Evolutionary conservation across 306 rosid genomes (phyloP).

Genomic region (Aeschynomene evenia): DNA sequence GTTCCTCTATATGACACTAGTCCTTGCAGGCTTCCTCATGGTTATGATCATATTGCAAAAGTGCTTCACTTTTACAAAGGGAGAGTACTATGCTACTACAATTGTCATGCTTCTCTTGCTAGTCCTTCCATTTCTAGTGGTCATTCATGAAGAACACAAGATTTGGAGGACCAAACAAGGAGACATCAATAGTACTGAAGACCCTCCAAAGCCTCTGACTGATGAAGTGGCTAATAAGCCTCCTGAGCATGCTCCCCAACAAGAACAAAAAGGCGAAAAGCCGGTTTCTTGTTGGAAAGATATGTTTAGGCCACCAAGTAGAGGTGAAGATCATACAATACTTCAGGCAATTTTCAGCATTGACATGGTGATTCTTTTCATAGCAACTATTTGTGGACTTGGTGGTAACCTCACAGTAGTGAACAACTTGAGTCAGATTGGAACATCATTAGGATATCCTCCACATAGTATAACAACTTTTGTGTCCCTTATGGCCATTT

Average conservation of each 20-base stretch:
- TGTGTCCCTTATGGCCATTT: constrained; percentile 55
- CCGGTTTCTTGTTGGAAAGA: constrained; percentile 33
- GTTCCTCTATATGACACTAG: constrained; percentile 52
- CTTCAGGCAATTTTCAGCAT: constrained; percentile 58
- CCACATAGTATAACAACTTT: constrained; percentile 43
- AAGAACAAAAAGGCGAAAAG: not conserved
- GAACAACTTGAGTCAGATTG: constrained; percentile 67
- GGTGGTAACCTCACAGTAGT: constrained; percentile 55
- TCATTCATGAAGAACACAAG: constrained; percentile 43
- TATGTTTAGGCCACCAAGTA: constrained; percentile 35
- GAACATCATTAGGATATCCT: constrained; percentile 49
- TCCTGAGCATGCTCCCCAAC: not conserved
- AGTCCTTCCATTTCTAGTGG: constrained; percentile 49
- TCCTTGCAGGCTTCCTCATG: constrained; percentile 59
- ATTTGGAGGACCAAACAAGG: constrained; percentile 31
- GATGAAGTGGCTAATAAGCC: not conserved
- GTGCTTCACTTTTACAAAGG: constrained; percentile 28
- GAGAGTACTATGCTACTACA: constrained; percentile 41
- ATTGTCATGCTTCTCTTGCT: constrained; percentile 44
- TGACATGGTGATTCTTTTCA: constrained; percentile 57
- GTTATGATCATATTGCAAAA: constrained; percentile 48
- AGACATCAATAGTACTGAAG: not conserved
- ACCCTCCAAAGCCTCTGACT: constrained; percentile 21
- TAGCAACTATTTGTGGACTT: constrained; percentile 56
- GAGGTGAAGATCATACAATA: constrained; percentile 64